Base-by-base conservation (phyloP, 2,329 filamentous ascomycete genomes). In the Lojkania enalia region DNA sequence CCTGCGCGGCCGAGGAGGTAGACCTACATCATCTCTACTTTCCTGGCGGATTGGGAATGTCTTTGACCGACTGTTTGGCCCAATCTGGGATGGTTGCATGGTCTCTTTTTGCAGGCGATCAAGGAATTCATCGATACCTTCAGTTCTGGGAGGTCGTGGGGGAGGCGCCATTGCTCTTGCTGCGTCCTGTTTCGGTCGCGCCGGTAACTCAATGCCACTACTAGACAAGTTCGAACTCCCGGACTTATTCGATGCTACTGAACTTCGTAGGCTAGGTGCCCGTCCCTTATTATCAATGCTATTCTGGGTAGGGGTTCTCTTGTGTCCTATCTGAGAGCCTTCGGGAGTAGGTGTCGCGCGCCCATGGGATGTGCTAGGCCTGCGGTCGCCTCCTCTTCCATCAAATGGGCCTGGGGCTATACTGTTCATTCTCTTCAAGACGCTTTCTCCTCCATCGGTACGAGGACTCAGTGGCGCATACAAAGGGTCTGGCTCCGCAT, bases 331-430 rank as follows among this genome's bases (percentile, higher is more conserved):
- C 51, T 68, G 15, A 57, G 58, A 39, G 46, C 61, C 61, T 45
- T 23, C 52, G 51, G 53, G 46, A 25, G 41, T 23, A 14, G 57
- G 50, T 35, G 50, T 45, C 43, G 51, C 58, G 42, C 60, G 53
- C 68, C 71, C 53, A 71, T 69, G 51, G 7, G 61, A 53, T 43
- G 60, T 64, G 25, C 63, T 65, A 18, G 66, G 66, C 43, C 63
- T 61, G 31, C 63, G 54, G 20, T 63, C 54, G 21, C 51, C 42
- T 61, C 20, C 39, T 69, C 21, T 54, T 35, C 76, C 65, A 51
- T 83, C 81, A 56, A 88, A 87, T 0, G 85, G 85, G 0, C 83
- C 85, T 1, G 85, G 82, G 1, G 81, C 77, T 58, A 88, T 85
- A 6, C 73, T 78, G 54, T 87, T 80, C 76, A 88, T 81, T 39